Conservation (phyloP, 148 eudicot species). For the Fagopyrum tataricum region DNA sequence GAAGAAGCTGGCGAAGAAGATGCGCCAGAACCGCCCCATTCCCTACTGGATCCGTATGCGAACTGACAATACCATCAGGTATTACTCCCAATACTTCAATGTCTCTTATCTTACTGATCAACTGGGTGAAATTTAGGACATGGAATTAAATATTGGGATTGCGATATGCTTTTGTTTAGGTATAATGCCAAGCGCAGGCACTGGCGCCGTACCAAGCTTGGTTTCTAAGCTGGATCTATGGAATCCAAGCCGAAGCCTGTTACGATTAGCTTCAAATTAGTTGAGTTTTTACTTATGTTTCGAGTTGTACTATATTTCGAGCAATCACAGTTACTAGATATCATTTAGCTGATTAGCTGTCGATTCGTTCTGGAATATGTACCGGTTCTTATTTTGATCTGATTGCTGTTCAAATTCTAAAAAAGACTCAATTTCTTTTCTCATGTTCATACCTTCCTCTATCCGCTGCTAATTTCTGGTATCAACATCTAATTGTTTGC, state of each 20-base stretch:
- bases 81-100: neutral
- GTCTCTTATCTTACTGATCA: neutral
- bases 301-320: neutral
- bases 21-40: constrained; percentile 86
- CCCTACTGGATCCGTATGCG: constrained; percentile 91
- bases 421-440: neutral
- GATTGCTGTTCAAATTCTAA: neutral
- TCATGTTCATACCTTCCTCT: neutral
- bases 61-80: constrained; percentile 81
- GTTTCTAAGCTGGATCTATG: constrained; percentile 30
- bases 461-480: neutral
- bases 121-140: neutral
- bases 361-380: neutral
- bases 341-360: neutral
- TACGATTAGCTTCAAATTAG: neutral
- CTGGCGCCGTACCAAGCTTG: constrained; percentile 66
- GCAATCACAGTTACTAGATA: neutral
- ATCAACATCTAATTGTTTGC: too few species aligned
- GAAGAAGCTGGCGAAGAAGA: constrained; percentile 91
- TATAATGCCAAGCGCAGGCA: constrained; percentile 71
- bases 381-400: neutral
- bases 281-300: neutral
- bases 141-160: neutral
- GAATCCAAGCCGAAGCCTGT: neutral
- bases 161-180: constrained; percentile 16